Evolutionary conservation across 345 rosid genomes (phyloP), one percentile per base, ranked within the genome.

Genomic region (Jatropha curcas): DNA sequence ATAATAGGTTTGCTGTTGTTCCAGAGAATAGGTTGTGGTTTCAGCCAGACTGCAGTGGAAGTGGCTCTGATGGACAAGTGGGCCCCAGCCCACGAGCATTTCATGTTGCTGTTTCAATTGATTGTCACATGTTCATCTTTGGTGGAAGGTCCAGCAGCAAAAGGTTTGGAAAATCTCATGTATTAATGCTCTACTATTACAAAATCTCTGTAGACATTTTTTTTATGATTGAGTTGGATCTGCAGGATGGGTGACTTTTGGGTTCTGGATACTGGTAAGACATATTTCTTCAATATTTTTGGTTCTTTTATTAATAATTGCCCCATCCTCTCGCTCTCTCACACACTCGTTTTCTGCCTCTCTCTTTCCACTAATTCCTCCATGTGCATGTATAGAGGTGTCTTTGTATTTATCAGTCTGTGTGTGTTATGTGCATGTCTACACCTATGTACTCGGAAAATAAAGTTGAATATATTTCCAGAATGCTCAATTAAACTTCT

Each of bases 171-270:
- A 16, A 1, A 43, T 67, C 37, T 39, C 17, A 61, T 33, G 17
- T 31, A 4, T 56, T 12, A 25, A 39, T 60, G 68, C 43, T 33
- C 25, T 53, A 51, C 34, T 64, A 14, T 10, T n/a, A n/a, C n/a
- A n/a, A 28, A 25, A 51, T 45, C 57, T 68, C 45, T 6, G 34
- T 35, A 41, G 17, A 52, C 43, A 39, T 65, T 57, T 31, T n/a
- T 74, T 67, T 80, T 45, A 52, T 72, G 52, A 35, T 70, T 51
- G 56, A 1, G 22, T 61, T 53, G 45, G 43, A 57, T 71, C 81
- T 80, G 70, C 94, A 95, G 99, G 91, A 81, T 92, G 84, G 91
- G 96, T 0, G 98, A 95, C 77, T 92, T 95, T 80, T 95, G 98
- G 99, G 96, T 95, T 80, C 86, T 95, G 28, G 98, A 95, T 84